Percentiles rank a stretch among this genome's conserved stretches.
Conservation (phyloP, 2,329 filamentous ascomycete genomes). For the Phaeomoniella chlamydospora region DNA sequence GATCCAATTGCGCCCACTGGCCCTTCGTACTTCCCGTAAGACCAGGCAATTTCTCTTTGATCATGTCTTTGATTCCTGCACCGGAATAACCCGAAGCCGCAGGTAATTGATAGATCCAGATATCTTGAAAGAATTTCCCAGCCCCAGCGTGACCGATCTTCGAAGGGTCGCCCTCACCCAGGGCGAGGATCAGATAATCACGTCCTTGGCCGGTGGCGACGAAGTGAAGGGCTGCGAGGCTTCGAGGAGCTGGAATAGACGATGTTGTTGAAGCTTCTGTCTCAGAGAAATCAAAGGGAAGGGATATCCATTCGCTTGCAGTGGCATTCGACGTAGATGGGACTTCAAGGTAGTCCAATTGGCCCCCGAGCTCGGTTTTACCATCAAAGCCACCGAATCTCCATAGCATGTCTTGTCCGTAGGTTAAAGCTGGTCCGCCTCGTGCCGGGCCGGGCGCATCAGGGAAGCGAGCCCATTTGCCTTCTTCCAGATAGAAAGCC, state of each 20-base stretch:
- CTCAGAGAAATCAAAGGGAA: neutral
- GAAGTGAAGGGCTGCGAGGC: slow-evolving; percentile 39
- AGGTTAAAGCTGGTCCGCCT: slow-evolving; percentile 53
- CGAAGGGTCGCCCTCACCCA: slow-evolving; percentile 42
- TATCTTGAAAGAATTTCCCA: slow-evolving; percentile 42
- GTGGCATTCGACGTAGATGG: neutral
- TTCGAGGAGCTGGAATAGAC: slow-evolving; percentile 31
- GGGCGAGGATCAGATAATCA: slow-evolving; percentile 47
- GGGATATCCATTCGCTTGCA: neutral
- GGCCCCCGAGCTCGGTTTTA: slow-evolving; percentile 51
- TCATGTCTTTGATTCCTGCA: slow-evolving; percentile 41
- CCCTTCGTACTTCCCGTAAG: slow-evolving; percentile 42
- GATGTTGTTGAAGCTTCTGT: neutral
- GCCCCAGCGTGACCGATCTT: slow-evolving; percentile 34
- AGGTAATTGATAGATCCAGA: slow-evolving; percentile 51
- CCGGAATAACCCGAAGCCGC: slow-evolving; percentile 35
- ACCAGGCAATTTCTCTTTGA: slow-evolving; percentile 34
- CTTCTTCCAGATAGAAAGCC: slow-evolving; percentile 54
- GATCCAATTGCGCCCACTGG: slow-evolving; percentile 42
- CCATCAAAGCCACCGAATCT: slow-evolving; percentile 74
- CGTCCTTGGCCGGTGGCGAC: slow-evolving; percentile 44
- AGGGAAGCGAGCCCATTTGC: slow-evolving; percentile 53
- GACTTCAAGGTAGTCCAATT: slow-evolving; percentile 36
- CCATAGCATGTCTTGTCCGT: slow-evolving; percentile 51
- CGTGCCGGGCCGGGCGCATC: slow-evolving; percentile 52